Evolutionary conservation across 2,329 filamentous ascomycete species (phyloP).

Genomic region (Cyanodermella asteris): DNA sequence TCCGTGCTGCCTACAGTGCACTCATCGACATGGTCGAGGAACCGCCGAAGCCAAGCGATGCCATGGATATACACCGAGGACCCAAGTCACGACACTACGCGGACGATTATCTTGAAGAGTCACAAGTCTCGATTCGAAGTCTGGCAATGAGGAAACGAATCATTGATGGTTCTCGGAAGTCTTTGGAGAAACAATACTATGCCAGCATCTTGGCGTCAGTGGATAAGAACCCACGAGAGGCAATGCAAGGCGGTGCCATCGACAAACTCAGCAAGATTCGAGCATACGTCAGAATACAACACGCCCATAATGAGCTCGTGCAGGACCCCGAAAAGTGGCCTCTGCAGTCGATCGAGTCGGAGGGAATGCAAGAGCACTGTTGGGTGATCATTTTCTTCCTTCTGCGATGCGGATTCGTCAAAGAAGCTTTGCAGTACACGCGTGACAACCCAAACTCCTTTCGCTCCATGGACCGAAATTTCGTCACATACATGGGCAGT

Average conservation of each 20-base stretch:
- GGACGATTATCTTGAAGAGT: constrained; percentile 54
- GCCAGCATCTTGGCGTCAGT: constrained; percentile 21
- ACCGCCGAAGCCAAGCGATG: constrained; percentile 40
- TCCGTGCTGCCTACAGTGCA: constrained; percentile 65
- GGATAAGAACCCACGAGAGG: constrained; percentile 65
- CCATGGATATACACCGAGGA: background rate
- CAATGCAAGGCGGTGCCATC: constrained; percentile 71
- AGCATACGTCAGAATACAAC: constrained; percentile 69
- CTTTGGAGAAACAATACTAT: constrained; percentile 45
- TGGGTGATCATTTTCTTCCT: constrained; percentile 93
- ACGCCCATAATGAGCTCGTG: constrained; percentile 61
- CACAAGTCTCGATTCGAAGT: constrained; percentile 39
- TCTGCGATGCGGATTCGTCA: constrained; percentile 60
- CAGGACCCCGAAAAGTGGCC: constrained; percentile 62
- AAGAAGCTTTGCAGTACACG: constrained; percentile 73
- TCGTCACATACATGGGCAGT: constrained; percentile 65
- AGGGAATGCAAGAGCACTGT: constrained; percentile 69
- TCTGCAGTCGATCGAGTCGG: constrained; percentile 54
- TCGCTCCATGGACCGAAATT: constrained; percentile 74
- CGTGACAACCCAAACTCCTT: constrained; percentile 59
- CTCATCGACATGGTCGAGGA: constrained; percentile 62
- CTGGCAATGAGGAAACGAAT: constrained; percentile 56
- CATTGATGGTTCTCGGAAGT: constrained; percentile 54
- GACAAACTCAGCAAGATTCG: constrained; percentile 77
- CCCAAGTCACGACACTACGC: constrained; percentile 48